Evolutionary conservation across 129 eudicot genomes (phyloP).

Genomic region (Arctium lappa): DNA sequence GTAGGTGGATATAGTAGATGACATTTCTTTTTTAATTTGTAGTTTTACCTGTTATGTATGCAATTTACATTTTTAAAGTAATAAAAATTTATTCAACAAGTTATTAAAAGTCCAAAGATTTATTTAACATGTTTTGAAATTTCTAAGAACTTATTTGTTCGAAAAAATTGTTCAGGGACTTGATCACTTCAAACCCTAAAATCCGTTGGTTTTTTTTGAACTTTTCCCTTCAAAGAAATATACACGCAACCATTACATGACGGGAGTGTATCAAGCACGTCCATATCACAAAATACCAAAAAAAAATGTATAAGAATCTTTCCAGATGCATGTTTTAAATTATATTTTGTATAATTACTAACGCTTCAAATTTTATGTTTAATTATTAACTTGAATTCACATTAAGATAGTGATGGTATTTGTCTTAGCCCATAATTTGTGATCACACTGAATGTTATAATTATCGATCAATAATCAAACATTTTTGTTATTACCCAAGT

Average conservation of each 20-base stretch:
- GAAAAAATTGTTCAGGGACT: too few relatives aligned
- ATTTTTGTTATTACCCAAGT: not conserved
- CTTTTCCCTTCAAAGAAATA: too few relatives aligned
- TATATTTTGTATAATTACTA: not conserved
- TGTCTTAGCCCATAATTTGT: not conserved
- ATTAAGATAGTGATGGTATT: not conserved
- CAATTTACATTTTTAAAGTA: too few relatives aligned
- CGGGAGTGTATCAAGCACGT: not conserved
- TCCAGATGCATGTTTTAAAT: not conserved
- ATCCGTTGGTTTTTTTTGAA: too few relatives aligned
- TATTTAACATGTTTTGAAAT: too few relatives aligned
- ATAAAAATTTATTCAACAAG: too few relatives aligned
- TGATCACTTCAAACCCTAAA: too few relatives aligned
- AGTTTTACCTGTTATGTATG: too few relatives aligned
- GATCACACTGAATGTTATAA: not conserved
- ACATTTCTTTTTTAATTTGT: too few relatives aligned
- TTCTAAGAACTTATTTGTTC: too few relatives aligned
- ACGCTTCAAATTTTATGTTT: not conserved
- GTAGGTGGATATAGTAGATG: too few relatives aligned
- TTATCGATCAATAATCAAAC: not conserved
- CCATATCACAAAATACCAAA: not conserved
- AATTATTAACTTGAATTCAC: not conserved
- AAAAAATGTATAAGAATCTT: not conserved
- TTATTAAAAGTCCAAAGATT: too few relatives aligned
- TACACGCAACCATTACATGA: not conserved